phyloP scores from a whole-genome alignment of 192 early-diverging fungal genomes.

The Gryganskiella cystojenkinii region DNA sequence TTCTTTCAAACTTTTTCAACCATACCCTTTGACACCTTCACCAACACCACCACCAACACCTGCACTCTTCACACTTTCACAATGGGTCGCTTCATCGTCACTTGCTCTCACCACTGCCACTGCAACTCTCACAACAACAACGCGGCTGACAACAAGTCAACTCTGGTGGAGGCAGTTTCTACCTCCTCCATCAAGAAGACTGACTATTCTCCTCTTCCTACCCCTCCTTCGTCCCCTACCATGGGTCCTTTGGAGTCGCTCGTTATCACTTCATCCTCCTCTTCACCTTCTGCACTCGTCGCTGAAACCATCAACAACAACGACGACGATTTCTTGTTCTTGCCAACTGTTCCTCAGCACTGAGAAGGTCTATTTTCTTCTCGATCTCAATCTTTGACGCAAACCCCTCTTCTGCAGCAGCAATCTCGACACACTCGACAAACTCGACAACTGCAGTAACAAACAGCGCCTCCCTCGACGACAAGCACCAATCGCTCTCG shows the following conservation, averaged over 20 bases:
- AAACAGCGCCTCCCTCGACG: too few relatives aligned
- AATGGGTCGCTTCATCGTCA: slow-evolving; percentile 47
- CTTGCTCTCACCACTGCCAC: slow-evolving; percentile 49
- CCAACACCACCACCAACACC: neutral
- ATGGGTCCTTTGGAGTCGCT: slow-evolving; percentile 1
- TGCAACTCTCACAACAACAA: slow-evolving; percentile 5
- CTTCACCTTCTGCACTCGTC: neutral
- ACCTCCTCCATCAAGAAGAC: slow-evolving; percentile 1
- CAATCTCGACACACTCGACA: too few relatives aligned
- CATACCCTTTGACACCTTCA: neutral
- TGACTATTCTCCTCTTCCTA: neutral
- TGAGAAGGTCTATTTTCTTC: too few relatives aligned
- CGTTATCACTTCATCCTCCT: neutral
- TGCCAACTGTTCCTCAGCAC: too few relatives aligned
- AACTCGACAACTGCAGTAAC: too few relatives aligned
- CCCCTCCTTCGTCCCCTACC: slow-evolving; percentile 7
- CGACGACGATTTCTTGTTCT: too few relatives aligned
- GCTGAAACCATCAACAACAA: too few relatives aligned
- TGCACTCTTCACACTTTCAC: neutral
- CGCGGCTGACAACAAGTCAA: neutral
- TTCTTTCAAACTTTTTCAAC: slow-evolving; percentile 1
- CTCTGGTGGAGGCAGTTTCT: neutral
- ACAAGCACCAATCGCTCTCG: too few relatives aligned
- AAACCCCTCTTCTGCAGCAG: too few relatives aligned
- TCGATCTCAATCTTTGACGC: too few relatives aligned